phyloP scores from a whole-genome alignment of 345 rosid genomes.

The Nephelium lappaceum region DNA sequence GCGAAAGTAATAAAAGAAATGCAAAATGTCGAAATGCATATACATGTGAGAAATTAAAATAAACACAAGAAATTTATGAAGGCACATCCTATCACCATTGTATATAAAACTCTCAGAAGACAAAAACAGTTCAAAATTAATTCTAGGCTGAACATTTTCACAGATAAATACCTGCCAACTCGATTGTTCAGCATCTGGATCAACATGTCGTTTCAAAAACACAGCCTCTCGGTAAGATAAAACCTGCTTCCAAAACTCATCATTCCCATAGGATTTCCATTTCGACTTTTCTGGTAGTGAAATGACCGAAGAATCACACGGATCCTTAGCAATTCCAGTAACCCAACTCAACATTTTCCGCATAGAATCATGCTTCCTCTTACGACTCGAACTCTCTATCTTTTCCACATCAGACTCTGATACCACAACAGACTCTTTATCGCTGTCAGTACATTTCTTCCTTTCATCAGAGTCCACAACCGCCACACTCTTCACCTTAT shows the following conservation, averaged over 20 bases:
- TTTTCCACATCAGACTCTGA: conserved; percentile 23
- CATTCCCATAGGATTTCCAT: conserved; percentile 65
- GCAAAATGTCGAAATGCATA: not conserved
- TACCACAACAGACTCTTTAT: conserved; percentile 25
- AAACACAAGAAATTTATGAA: not conserved
- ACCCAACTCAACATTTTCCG: conserved; percentile 62
- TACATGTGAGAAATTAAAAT: not conserved
- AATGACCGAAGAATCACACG: conserved; percentile 49
- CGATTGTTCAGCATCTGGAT: conserved; percentile 40
- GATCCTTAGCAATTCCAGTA: conserved; percentile 60
- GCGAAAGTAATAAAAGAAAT: not conserved
- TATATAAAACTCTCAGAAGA: not conserved
- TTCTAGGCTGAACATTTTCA: not conserved
- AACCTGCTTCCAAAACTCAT: conserved; percentile 74
- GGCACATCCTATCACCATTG: not conserved
- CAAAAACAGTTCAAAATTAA: not conserved
- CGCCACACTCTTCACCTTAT: conserved; percentile 26
- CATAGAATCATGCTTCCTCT: conserved; percentile 60
- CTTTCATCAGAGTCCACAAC: conserved; percentile 18
- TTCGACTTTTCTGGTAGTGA: conserved; percentile 65
- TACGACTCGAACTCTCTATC: conserved; percentile 25
- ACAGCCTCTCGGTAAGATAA: conserved; percentile 59
- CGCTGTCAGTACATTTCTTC: conserved; percentile 5
- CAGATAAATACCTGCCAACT: conserved; percentile 54
- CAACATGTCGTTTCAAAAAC: conserved; percentile 36